Evolutionary conservation across 1,284 basidiomycete genomes (phyloP), one percentile per base, ranked within the genome.

Genomic region (Phaffia rhodozyma): DNA sequence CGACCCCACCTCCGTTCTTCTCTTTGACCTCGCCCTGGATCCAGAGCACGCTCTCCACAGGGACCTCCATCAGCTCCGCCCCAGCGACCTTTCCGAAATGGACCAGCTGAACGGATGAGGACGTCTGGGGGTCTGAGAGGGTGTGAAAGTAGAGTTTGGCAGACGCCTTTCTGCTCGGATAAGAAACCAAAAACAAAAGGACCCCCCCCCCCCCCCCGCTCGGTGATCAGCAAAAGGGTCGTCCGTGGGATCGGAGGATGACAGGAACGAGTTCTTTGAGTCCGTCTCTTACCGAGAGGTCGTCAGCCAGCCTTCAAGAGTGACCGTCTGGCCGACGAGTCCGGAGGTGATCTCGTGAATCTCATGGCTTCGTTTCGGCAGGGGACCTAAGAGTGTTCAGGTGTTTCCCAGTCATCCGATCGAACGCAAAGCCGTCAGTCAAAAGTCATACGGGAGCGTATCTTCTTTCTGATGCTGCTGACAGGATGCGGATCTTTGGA

Each of bases 271-370:
- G 9, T 5, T 9, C 4, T 34, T 34, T 34, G 32, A 34, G 9
- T 34, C 32, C 4, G 9, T 5, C 32, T 34, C 77, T 77, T 74
- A 86, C 83, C 88, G 82, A 73, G 83, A 83, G 66, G 84, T 80
- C 67, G 86, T 82, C 68, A 90, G 76, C 85, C 86, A 89, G 50
- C 90, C 90, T 23, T 86, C 80, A 56, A 93, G 77, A 67, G 85
- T 78, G 68, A 91, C 86, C 62, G 73, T 73, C 47, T 78, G 71
- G 66, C 84, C 86, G 60, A 77, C 81, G 72, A 86, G 78, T 27
- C 71, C 70, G 55, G 79, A 71, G 67, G 80, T 77, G 66, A 91
- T 79, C 20, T 82, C 76, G 53, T 82, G 83, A 71, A 86, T 87
- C 51, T 74, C 75, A 72, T 91, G 87, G 5, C 86, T 86, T 30